phyloP scores from a whole-genome alignment of 2,329 filamentous ascomycete species.

The Epichloe bromicola region DNA sequence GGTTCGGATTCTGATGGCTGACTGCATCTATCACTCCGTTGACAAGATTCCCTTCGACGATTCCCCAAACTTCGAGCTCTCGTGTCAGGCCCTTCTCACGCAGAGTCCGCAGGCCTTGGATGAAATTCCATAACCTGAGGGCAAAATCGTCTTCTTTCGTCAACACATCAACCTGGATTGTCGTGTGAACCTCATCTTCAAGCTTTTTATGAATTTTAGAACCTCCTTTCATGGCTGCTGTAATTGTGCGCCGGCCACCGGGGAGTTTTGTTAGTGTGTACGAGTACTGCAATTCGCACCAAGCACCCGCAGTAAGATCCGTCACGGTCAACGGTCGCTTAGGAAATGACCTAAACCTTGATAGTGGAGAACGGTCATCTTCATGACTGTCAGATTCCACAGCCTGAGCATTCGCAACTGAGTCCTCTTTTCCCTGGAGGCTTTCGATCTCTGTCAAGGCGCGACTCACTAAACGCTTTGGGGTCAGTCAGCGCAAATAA shows the following conservation, averaged over 20 bases:
- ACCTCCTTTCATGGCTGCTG: conserved; percentile 73
- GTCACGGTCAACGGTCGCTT: conserved; percentile 75
- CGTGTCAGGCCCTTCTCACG: conserved; percentile 58
- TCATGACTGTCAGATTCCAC: conserved; percentile 3
- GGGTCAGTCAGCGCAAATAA: conserved; percentile 39
- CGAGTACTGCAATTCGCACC: conserved; percentile 93
- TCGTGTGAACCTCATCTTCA: conserved; percentile 73
- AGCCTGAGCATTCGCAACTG: neutral
- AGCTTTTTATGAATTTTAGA: conserved; percentile 67
- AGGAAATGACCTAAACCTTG: conserved; percentile 65
- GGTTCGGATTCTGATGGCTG: conserved; percentile 63
- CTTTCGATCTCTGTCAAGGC: conserved; percentile 19
- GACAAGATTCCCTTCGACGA: conserved; percentile 68
- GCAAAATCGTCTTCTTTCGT: conserved; percentile 76
- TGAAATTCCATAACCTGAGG: conserved; percentile 76
- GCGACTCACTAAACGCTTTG: conserved; percentile 53
- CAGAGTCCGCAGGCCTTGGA: conserved; percentile 68
- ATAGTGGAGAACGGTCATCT: conserved; percentile 45
- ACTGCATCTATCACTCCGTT: conserved; percentile 86
- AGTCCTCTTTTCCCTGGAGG: conserved; percentile 5
- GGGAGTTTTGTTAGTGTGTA: conserved; percentile 65
- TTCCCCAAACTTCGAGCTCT: conserved; percentile 75
- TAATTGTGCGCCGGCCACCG: conserved; percentile 60
- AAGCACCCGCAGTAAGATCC: conserved; percentile 77
- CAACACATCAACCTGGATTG: conserved; percentile 56